Base-by-base conservation (phyloP, 2,329 filamentous ascomycete species). In the Raffaelea ambrosiae region DNA sequence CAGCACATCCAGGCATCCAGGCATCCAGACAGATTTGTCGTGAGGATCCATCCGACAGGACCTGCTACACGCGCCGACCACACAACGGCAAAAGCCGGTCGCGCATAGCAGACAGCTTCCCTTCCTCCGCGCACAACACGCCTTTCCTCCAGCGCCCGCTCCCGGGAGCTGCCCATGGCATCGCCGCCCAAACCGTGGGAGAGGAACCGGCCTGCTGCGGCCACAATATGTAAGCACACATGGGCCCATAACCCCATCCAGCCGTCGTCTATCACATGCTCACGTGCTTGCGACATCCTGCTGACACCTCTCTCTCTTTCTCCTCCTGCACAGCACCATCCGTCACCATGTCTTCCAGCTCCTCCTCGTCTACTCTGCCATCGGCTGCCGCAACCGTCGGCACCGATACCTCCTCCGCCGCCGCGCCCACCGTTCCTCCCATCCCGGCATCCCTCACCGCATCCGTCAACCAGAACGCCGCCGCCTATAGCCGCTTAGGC, bases 151-250 rank as follows among this genome's bases (percentile, higher is more conserved):
- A 5, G 7, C 5, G 18, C 35, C 13, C 35, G 16, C 35, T 38
- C 16, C 14, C 35, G 35, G 35, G 55, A 55, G 44, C 44, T 49
- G 54, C 51, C n/a, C 54, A 82, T 82, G 75, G 78, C 78, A 54
- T 96, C 91, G 66, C 93, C 93, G 62, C 93, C 93, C 48, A 98
- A 98, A 70, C 93, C 93, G 42, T 98, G 93, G 93, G 93, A 98
- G 71, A 80, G 84, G 66, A 77, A 83, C 55, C 85, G 84, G 67
- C n/a, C n/a, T n/a, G 77, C 79, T 53, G 73, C 73, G 44, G 39
- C 51, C 18, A 41, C 51, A 38, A 72, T 13, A 29, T 29, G 26
- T 29, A 29, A 29, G 26, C 13, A 13, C 26, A n/a, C n/a, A n/a
- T n/a, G n/a, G n/a, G n/a, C n/a, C n/a, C n/a, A n/a, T n/a, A n/a